These are phyloP conservation scores for Cucurbitaria berberidis DNA, from an alignment of 2,329 filamentous ascomycete genomes.

Conservation along the genomic window DNA sequence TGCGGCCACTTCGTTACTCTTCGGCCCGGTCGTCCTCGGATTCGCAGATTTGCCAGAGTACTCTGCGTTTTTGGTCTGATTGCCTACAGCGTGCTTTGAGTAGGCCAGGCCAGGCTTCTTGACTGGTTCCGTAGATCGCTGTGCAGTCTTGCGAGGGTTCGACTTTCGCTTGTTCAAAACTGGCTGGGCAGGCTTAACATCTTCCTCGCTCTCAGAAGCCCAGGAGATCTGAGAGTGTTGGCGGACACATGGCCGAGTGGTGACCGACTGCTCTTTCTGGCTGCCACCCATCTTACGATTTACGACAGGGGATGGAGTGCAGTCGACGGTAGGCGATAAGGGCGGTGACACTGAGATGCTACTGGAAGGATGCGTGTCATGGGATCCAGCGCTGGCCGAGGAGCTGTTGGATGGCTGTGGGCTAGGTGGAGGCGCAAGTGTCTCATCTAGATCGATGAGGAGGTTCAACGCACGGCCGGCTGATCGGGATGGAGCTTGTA, in stretches of 20 bases:
- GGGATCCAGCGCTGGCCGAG: neutral
- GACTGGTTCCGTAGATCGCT: neutral
- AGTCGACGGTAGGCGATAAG: neutral
- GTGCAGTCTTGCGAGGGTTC: neutral
- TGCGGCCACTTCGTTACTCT: neutral
- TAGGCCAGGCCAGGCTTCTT: conserved; percentile 9
- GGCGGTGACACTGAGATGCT: neutral
- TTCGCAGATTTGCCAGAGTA: neutral
- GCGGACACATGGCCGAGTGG: neutral
- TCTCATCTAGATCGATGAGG: conserved; percentile 18
- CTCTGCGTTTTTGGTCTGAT: neutral
- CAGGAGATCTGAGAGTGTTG: conserved; percentile 16
- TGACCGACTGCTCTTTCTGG: neutral
- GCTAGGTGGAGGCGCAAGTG: conserved; percentile 1
- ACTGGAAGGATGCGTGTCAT: conserved; percentile 1
- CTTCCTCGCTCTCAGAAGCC: conserved; percentile 9
- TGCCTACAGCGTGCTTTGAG: conserved; percentile 5
- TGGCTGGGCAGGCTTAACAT: neutral
- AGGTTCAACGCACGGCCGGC: conserved; percentile 1
- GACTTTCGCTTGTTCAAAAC: neutral
- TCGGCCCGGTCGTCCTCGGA: neutral
- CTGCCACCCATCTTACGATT: neutral
- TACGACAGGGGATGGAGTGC: neutral
- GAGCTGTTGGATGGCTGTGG: conserved; percentile 3
- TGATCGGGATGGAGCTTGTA: neutral